Conservation (phyloP, 495 filamentous ascomycete species). For the Sabuloglossum arenarium region DNA sequence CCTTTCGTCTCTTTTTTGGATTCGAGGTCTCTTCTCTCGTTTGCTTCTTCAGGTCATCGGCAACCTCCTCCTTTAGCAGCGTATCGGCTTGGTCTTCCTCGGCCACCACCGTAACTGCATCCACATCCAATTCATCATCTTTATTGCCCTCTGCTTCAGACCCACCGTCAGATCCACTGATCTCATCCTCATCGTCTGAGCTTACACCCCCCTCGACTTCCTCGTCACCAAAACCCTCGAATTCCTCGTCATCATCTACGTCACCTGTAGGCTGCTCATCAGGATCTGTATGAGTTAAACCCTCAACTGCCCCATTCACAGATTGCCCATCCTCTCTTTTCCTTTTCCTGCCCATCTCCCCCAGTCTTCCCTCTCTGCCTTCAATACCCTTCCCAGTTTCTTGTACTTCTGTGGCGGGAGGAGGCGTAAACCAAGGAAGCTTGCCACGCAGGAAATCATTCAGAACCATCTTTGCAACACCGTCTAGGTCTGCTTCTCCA, state of each 20-base stretch:
- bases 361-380: conserved; percentile 35
- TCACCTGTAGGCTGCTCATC: no score
- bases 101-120: neutral
- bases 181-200: no score
- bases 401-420: conserved; percentile 37
- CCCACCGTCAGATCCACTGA: no score
- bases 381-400: conserved; percentile 26
- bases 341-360: conserved; percentile 39
- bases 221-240: conserved; percentile 32
- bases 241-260: conserved; percentile 20
- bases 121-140: conserved; percentile 14
- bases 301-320: neutral
- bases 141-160: no score
- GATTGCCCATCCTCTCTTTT: conserved; percentile 22
- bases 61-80: neutral
- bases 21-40: neutral
- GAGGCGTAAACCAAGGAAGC: conserved; percentile 83
- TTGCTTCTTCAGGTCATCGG: neutral
- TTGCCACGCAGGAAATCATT: conserved; percentile 93
- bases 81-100: neutral
- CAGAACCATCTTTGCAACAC: conserved; percentile 84
- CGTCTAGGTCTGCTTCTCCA: conserved; percentile 81
- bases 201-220: no score
- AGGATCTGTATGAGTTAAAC: neutral
- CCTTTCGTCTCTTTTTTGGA: neutral